Evolutionary conservation across 805 yeast genomes (phyloP).

Genomic region (Kluyveromyces aestuarii): DNA sequence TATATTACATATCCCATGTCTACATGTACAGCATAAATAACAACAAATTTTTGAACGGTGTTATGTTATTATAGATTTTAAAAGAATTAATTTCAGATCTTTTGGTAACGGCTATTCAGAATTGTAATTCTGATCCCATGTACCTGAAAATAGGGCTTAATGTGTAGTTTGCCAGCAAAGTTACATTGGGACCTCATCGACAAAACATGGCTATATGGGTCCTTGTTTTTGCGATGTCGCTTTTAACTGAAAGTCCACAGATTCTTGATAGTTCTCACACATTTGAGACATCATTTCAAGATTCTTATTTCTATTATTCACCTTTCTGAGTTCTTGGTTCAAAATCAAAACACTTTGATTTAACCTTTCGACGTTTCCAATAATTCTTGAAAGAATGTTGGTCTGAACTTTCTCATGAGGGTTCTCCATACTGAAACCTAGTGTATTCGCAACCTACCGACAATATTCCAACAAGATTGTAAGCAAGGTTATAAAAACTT

Average conservation of each 20-base stretch:
- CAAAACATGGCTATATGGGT: conserved; percentile 29
- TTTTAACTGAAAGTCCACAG: conserved; percentile 59
- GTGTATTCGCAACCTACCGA: background rate
- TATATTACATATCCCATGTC: background rate
- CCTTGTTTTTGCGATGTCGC: conserved; percentile 54
- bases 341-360: conserved; percentile 61
- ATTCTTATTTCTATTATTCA: conserved; percentile 58
- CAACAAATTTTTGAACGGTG: background rate
- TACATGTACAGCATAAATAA: background rate
- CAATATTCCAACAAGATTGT: background rate
- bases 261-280: conserved; percentile 70
- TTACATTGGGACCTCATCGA: background rate
- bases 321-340: conserved; percentile 50
- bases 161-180: background rate
- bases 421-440: conserved; percentile 49
- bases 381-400: conserved; percentile 66
- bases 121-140: no score
- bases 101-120: no score
- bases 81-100: no score
- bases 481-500: no score
- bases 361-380: conserved; percentile 63
- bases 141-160: background rate
- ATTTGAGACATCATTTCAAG: conserved; percentile 64
- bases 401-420: conserved; percentile 80
- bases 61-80: background rate